Conservation (phyloP, 805 yeast genomes). For the Teunomyces lycoperdinae region DNA sequence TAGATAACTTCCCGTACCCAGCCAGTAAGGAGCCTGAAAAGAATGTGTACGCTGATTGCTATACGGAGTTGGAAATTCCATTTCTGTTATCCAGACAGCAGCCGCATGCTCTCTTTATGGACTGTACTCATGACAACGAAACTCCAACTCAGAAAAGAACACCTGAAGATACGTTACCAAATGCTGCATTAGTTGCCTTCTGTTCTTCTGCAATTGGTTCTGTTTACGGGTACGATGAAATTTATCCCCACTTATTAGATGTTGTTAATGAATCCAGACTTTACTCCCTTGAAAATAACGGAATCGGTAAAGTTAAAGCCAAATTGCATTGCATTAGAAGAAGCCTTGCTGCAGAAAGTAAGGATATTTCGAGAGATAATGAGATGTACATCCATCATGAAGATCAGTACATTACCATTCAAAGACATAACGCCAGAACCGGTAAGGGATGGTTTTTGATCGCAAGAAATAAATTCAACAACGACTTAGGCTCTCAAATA, state of each 20-base stretch:
- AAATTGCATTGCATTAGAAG: conserved; percentile 57
- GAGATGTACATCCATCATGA: conserved; percentile 95
- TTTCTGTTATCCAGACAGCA: conserved; percentile 60
- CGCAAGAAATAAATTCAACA: conserved; percentile 76
- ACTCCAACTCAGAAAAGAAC: conserved; percentile 87
- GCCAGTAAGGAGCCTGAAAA: conserved; percentile 41
- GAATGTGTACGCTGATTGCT: conserved; percentile 7
- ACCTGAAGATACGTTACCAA: conserved; percentile 90
- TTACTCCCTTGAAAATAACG: conserved; percentile 53
- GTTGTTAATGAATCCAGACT: conserved; percentile 73
- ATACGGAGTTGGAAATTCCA: conserved; percentile 68
- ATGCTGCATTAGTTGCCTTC: conserved; percentile 89
- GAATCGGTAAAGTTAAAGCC: conserved; percentile 74
- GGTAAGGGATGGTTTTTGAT: conserved; percentile 88
- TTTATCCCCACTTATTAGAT: conserved; percentile 77
- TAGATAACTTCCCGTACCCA: conserved; percentile 71
- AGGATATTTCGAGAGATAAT: conserved; percentile 55
- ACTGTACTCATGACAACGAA: conserved; percentile 95
- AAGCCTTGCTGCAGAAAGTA: conserved; percentile 52
- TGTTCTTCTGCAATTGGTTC: conserved; percentile 94
- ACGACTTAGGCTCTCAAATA: conserved; percentile 45
- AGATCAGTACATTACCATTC: conserved; percentile 88
- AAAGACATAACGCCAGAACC: conserved; percentile 75
- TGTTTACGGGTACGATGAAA: conserved; percentile 90
- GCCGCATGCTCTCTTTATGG: conserved; percentile 97